Conservation (phyloP, 2,329 filamentous ascomycete genomes). For the Pseudogymnoascus pannorum region DNA sequence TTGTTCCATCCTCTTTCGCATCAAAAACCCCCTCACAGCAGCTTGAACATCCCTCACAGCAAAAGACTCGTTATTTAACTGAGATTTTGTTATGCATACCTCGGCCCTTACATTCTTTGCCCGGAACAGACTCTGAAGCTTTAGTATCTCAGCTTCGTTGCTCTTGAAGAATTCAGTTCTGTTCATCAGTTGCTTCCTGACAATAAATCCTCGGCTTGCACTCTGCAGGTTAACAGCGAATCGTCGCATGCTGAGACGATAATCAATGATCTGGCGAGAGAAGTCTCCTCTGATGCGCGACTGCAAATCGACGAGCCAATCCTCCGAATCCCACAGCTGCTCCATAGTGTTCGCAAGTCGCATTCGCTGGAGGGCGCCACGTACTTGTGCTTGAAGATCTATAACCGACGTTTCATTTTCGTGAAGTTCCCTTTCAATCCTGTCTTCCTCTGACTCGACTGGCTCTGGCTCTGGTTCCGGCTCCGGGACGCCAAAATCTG, state of each 20-base stretch:
- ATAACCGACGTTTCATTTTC: conserved; percentile 66
- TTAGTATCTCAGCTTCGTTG: conserved; percentile 64
- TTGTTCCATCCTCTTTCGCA: conserved; percentile 49
- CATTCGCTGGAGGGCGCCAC: conserved; percentile 72
- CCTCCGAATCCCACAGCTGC: conserved; percentile 78
- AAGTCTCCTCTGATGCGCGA: conserved; percentile 82
- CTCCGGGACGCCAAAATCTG: conserved; percentile 79
- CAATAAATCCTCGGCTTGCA: conserved; percentile 66
- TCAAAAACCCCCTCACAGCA: conserved; percentile 58
- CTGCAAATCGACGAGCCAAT: conserved; percentile 72
- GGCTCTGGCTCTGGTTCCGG: conserved; percentile 66
- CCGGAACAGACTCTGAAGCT: conserved; percentile 74
- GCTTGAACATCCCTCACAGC: conserved; percentile 61
- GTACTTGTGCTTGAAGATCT: conserved; percentile 80
- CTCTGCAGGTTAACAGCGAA: conserved; percentile 80
- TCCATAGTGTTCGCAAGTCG: conserved; percentile 79
- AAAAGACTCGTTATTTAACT: conserved; percentile 55
- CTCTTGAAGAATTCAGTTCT: conserved; percentile 63
- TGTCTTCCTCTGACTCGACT: conserved; percentile 81
- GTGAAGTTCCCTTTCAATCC: conserved; percentile 70
- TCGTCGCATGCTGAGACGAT: conserved; percentile 72
- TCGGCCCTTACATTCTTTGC: conserved; percentile 57
- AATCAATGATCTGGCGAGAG: conserved; percentile 72
- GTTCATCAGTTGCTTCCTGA: conserved; percentile 54
- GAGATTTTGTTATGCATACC: conserved; percentile 47